These are phyloP conservation scores for Trifolium dubium DNA, from an alignment of 306 rosid genomes.

Conservation along the genomic window DNA sequence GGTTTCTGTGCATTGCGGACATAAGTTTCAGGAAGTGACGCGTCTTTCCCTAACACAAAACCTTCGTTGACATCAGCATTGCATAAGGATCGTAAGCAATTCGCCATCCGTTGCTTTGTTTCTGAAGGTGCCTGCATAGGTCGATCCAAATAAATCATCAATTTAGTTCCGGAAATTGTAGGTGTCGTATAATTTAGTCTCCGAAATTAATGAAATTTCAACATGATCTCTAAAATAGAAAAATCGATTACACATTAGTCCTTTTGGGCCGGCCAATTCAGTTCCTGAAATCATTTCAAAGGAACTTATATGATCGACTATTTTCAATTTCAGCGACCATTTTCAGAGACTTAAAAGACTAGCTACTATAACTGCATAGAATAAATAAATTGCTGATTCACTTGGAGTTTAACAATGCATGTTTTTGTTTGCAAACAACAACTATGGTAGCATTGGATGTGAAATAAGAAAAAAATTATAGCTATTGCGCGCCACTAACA, in stretches of 20 bases:
- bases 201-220: not conserved
- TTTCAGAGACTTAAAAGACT: not conserved
- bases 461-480: not conserved
- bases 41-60: constrained; percentile 81
- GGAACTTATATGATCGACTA: not conserved
- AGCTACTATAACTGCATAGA: not conserved
- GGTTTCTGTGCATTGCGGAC: constrained; percentile 54
- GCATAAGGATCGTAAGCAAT: constrained; percentile 80
- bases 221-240: not conserved
- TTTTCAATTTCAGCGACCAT: not conserved
- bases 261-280: not conserved
- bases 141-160: not conserved
- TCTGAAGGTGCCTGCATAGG: constrained; percentile 77
- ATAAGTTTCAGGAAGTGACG: constrained; percentile 85
- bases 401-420: not conserved
- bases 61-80: constrained; percentile 85
- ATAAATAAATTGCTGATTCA: not conserved
- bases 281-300: not conserved
- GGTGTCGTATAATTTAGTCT: not conserved
- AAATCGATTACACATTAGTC: not conserved
- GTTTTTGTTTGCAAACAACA: not conserved
- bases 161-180: not conserved
- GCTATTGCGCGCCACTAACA: too few species aligned
- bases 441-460: constrained; percentile 13
- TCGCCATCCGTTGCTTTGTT: constrained; percentile 64